These are phyloP conservation scores for Leccinum fuscescens DNA, from an alignment of 1,284 basidiomycete species.

Conservation along the genomic window DNA sequence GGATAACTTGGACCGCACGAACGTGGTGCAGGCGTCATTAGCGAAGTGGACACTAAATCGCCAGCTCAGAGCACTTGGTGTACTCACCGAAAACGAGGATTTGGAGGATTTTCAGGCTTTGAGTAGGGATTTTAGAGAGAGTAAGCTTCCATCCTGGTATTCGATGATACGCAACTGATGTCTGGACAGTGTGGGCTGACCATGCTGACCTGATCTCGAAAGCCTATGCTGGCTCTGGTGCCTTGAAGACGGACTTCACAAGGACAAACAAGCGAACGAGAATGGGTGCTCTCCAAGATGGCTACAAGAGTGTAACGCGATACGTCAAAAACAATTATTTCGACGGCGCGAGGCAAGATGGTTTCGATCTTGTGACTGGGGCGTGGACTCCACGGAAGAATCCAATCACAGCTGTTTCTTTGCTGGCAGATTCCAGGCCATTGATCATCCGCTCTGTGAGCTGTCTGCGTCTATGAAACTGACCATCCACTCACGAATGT, in stretches of 20 bases:
- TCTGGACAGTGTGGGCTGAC: slow-evolving; percentile 89
- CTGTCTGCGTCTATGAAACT: slow-evolving; percentile 16
- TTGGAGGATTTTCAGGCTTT: slow-evolving; percentile 80
- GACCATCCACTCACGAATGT: slow-evolving; percentile 10
- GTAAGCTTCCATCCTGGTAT: slow-evolving; percentile 48
- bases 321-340: slow-evolving; percentile 98
- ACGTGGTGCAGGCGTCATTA: slow-evolving; percentile 90
- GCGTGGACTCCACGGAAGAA: slow-evolving; percentile 81
- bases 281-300: slow-evolving; percentile 82
- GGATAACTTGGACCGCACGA: slow-evolving; percentile 97
- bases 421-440: slow-evolving; percentile 78
- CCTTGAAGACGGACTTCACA: slow-evolving; percentile 96
- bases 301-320: slow-evolving; percentile 81
- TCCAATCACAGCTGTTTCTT: slow-evolving; percentile 58
- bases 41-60: slow-evolving; percentile 82
- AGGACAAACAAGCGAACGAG: slow-evolving; percentile 87
- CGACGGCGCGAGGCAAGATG: slow-evolving; percentile 91
- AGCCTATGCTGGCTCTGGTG: slow-evolving; percentile 94
- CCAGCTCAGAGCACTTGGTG: slow-evolving; percentile 74
- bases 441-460: slow-evolving; percentile 79
- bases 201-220: slow-evolving; percentile 91
- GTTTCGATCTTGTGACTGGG: slow-evolving; percentile 92
- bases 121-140: slow-evolving; percentile 83
- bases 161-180: slow-evolving; percentile 6
- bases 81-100: slow-evolving; percentile 66